Evolutionary conservation across 2,329 filamentous ascomycete species (phyloP).

Genomic region (Aureobasidium leucospermi): DNA sequence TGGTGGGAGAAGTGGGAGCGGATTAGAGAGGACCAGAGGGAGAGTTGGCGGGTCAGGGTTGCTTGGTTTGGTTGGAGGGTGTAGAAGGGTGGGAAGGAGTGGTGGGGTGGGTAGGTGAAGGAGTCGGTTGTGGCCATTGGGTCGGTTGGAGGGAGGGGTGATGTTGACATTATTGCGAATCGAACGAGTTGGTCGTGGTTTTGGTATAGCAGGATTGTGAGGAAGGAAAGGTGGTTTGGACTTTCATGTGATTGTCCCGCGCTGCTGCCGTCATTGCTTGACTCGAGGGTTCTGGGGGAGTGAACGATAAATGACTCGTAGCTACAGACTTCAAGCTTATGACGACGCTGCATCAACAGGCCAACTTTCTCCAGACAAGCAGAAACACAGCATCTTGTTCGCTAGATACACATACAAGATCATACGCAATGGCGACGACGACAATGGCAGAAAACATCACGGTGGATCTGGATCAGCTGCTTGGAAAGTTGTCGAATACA

Average conservation of each 20-base stretch:
- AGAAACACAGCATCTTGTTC: background rate
- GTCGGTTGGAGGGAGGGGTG: background rate
- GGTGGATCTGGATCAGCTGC: constrained; percentile 54
- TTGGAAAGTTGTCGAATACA: constrained; percentile 58
- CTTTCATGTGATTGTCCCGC: background rate
- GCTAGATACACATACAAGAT: background rate
- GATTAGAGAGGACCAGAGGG: constrained; percentile 80
- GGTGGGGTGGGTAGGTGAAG: constrained; percentile 43
- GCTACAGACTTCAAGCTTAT: background rate
- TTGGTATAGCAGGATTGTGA: background rate
- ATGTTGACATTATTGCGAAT: background rate
- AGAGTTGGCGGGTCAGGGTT: constrained; percentile 67
- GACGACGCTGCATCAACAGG: background rate
- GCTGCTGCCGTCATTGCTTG: background rate
- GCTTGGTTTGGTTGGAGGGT: constrained; percentile 68
- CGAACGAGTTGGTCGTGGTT: background rate
- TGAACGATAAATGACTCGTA: background rate
- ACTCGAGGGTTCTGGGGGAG: background rate
- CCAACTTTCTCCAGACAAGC: background rate
- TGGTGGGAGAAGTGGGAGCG: constrained; percentile 76
- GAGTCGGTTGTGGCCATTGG: background rate
- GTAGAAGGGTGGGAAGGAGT: constrained; percentile 80
- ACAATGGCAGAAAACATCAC: background rate
- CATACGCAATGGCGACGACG: background rate
- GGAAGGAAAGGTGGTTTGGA: background rate